Evolutionary conservation across 2,329 filamentous ascomycete species (phyloP).

Genomic region (Fusarium napiforme): DNA sequence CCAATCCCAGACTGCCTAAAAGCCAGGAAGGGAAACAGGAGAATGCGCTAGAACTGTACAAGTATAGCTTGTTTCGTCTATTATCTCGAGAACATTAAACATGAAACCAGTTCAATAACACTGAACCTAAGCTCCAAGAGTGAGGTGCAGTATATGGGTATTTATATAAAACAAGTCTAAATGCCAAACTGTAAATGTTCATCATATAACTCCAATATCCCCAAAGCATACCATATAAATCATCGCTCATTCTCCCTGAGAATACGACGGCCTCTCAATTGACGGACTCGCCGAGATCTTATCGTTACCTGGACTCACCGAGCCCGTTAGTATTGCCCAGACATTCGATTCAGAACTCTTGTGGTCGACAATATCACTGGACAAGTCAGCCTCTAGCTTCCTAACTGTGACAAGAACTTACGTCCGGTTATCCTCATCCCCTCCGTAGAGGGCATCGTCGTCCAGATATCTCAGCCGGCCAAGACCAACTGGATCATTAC

Average conservation of each 20-base stretch:
- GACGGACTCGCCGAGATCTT: background rate
- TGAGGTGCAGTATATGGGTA: background rate
- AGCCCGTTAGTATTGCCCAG: conserved; percentile 14
- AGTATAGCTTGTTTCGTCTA: conserved; percentile 6
- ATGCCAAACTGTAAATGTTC: background rate
- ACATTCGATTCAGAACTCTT: conserved; percentile 1
- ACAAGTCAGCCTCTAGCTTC: background rate
- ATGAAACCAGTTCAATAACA: too few species aligned
- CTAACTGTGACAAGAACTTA: background rate
- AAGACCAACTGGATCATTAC: conserved; percentile 2
- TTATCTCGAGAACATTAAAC: background rate
- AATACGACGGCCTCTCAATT: background rate
- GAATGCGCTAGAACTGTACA: conserved; percentile 1
- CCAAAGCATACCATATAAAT: background rate
- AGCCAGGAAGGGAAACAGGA: conserved; percentile 13
- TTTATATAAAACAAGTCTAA: background rate
- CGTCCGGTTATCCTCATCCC: background rate
- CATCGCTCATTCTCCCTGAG: background rate
- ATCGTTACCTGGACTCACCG: conserved; percentile 2
- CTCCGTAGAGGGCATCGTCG: background rate
- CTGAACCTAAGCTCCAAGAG: too few species aligned
- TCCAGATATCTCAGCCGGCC: conserved; percentile 16
- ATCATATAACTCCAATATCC: background rate
- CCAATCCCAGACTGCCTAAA: conserved; percentile 7
- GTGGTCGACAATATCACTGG: conserved; percentile 28